These are phyloP conservation scores for Monosporozyma solicola DNA, from an alignment of 805 yeast genomes.

Conservation along the genomic window DNA sequence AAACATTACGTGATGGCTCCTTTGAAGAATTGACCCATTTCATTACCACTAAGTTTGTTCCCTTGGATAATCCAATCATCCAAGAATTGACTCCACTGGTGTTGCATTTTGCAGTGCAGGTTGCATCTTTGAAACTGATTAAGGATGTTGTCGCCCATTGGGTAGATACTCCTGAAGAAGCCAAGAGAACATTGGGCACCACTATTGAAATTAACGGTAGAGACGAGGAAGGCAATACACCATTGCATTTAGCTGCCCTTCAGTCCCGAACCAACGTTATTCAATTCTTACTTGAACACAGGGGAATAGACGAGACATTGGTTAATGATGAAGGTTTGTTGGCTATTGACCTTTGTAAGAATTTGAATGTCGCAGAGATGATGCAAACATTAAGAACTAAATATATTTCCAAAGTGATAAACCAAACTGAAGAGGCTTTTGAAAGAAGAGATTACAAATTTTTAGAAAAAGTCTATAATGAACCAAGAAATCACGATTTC, in stretches of 20 bases:
- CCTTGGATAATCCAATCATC: constrained; percentile 27
- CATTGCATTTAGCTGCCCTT: constrained; percentile 79
- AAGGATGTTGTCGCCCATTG: constrained; percentile 37
- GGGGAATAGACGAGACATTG: constrained; percentile 75
- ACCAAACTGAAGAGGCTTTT: constrained; percentile 61
- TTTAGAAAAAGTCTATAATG: constrained; percentile 54
- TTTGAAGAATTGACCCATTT: constrained; percentile 16
- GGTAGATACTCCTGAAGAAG: constrained; percentile 10
- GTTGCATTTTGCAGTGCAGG: constrained; percentile 80
- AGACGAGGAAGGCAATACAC: constrained; percentile 81
- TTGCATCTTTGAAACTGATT: constrained; percentile 55
- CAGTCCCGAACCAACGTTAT: constrained; percentile 71
- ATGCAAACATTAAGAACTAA: constrained; percentile 71
- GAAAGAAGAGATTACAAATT: constrained; percentile 52
- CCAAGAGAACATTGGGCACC: constrained; percentile 1
- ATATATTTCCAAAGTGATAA: constrained; percentile 65
- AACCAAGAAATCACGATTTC: constrained; percentile 69
- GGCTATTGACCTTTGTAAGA: constrained; percentile 70
- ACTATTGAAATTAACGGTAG: constrained; percentile 57
- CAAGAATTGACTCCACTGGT: constrained; percentile 38
- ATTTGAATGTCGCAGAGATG: constrained; percentile 55
- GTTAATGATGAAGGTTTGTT: constrained; percentile 61
- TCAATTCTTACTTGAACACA: constrained; percentile 47
- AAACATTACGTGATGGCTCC: constrained; percentile 39
- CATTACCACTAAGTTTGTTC: constrained; percentile 7